Base-by-base conservation (phyloP, 2,329 filamentous ascomycete genomes). In the Cordyceps pruinosa region DNA sequence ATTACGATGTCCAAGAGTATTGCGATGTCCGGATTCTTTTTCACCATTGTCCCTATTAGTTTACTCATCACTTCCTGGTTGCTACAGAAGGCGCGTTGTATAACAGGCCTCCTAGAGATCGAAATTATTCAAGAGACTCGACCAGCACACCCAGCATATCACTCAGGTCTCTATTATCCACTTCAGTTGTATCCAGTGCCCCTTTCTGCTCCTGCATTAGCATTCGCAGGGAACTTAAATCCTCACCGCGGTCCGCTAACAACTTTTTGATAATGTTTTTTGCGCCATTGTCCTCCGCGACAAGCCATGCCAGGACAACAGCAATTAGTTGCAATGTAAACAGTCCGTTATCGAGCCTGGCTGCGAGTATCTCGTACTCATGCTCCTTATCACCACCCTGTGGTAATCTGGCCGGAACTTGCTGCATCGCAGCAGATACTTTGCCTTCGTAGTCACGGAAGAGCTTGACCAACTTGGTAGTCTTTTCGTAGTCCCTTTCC, bases 401-500 rank as follows among this genome's bases (percentile, higher is more conserved):
- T 0, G 55, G 42, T 5, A 34, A 5, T 9, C 57, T 58, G 1
- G 35, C 59, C 1, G 65, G 61, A 50, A 74, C 74, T 54, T 81
- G 82, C 66, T 89, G 83, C 60, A 73, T 70, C 19, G 68, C 70
- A 19, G 61, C 64, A 52, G 92, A 87, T 1, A 89, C 84, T 0
- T 78, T 74, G 0, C 73, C 75, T 0, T 81, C 80, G 68, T 91
- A 96, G 13, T 89, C 87, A 48, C 83, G 75, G 41, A 92, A 82
- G 48, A 97, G 71, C 59, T 80, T 77, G 35, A 96, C 70, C 5
- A 97, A 76, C 67, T 86, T 89, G 6, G 69, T 74, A 37, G 90
- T 83, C 76, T 97, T 97, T 63, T 87, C 90, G 69, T 95, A 96
- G 62, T 96, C 86, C 68, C 90, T 96, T 70, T 99, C 94, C 19